A percentile compares a stretch with the other conserved stretches of the same genome.
phyloP scores from a whole-genome alignment of 805 yeast genomes.

The Maudiozyma turicensis region DNA sequence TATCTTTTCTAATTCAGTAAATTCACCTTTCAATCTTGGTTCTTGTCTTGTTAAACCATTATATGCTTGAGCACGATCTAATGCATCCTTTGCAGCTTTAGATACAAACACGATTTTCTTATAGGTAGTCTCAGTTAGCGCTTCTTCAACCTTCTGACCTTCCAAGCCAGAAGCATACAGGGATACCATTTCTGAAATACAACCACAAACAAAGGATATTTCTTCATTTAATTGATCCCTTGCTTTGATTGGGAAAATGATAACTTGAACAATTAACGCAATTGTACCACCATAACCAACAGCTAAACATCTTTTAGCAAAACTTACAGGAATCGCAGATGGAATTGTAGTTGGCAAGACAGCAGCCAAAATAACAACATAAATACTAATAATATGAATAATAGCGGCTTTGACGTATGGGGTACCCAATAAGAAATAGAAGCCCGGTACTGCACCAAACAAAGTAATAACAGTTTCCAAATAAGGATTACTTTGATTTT shows the following conservation, averaged over 20 bases:
- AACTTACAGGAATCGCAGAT: constrained; percentile 35
- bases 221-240: constrained; percentile 36
- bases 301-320: constrained; percentile 42
- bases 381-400: constrained; percentile 38
- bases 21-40: constrained; percentile 40
- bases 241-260: constrained; percentile 40
- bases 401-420: constrained; percentile 44
- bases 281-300: constrained; percentile 42
- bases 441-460: constrained; percentile 39
- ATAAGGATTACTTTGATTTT: constrained; percentile 32
- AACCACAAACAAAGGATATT: constrained; percentile 32
- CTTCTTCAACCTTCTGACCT: constrained; percentile 25
- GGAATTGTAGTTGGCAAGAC: constrained; percentile 29
- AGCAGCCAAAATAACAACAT: constrained; percentile 39
- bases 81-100: constrained; percentile 31
- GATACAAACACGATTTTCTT: constrained; percentile 28
- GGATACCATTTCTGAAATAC: constrained; percentile 32
- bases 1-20: constrained; percentile 31
- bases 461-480: constrained; percentile 35
- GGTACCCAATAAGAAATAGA: constrained; percentile 35
- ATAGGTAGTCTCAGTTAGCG: constrained; percentile 26
- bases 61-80: constrained; percentile 34
- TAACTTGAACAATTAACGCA: constrained; percentile 37
- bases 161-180: constrained; percentile 35
- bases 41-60: constrained; percentile 36